A percentile compares a stretch with the other conserved stretches of the same genome.
phyloP scores from a whole-genome alignment of 1,284 basidiomycete species.

The Rhodofomes roseus region DNA sequence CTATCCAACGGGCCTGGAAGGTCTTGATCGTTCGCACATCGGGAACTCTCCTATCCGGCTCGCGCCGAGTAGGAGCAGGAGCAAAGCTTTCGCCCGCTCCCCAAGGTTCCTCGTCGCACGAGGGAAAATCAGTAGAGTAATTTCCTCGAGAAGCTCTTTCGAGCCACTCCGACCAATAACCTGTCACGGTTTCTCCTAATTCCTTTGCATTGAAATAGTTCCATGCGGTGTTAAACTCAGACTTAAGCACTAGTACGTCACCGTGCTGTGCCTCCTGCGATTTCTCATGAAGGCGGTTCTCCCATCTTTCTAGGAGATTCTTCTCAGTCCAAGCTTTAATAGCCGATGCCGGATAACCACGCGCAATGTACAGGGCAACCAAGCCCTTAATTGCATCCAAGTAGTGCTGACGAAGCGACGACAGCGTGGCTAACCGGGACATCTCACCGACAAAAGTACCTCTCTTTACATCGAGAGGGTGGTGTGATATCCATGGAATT shows the following conservation, averaged over 20 bases:
- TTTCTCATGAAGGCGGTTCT: not conserved
- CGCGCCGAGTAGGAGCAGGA: not conserved
- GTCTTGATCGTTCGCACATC: not conserved
- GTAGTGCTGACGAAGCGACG: not conserved
- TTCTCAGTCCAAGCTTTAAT: not conserved
- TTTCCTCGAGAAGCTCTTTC: not conserved
- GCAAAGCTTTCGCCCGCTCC: not conserved
- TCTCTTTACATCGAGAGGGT: not conserved
- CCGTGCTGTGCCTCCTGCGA: not conserved
- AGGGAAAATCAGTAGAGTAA: not conserved
- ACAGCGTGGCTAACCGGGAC: not conserved
- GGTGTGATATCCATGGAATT: not conserved
- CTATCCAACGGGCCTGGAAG: not conserved
- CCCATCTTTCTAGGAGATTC: not conserved
- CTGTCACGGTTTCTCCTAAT: not conserved
- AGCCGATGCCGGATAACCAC: not conserved
- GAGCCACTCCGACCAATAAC: not conserved
- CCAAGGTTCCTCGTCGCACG: not conserved
- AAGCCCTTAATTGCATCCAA: not conserved
- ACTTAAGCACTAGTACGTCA: not conserved
- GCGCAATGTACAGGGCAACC: not conserved
- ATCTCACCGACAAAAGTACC: not conserved
- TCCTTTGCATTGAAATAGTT: not conserved
- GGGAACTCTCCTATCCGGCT: not conserved
- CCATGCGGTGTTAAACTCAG: not conserved